A percentile compares a stretch with the other conserved stretches of the same genome.
Evolutionary conservation across 257 asterid genomes (phyloP).

Genomic region (Echium plantagineum): DNA sequence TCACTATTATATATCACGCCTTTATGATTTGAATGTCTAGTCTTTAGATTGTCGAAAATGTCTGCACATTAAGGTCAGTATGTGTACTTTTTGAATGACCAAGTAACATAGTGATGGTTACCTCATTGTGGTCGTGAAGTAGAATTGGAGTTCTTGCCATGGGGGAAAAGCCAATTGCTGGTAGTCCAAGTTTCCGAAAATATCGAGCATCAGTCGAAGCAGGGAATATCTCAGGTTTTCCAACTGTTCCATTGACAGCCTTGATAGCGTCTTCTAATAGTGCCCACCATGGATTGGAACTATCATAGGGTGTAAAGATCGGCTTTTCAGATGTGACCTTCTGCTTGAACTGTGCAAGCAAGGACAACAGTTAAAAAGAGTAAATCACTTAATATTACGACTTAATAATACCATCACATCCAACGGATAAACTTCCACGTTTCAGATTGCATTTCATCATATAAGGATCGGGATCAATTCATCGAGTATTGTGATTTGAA

Average conservation of each 20-base stretch:
- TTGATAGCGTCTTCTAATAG: slow-evolving; percentile 56
- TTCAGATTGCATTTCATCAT: neutral
- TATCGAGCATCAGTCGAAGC: slow-evolving; percentile 92
- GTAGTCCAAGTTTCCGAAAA: slow-evolving; percentile 63
- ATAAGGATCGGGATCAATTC: neutral
- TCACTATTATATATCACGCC: no score
- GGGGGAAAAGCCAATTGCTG: slow-evolving; percentile 95
- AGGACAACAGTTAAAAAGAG: neutral
- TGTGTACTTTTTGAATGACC: neutral
- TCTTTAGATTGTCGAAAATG: neutral
- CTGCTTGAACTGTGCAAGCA: slow-evolving; percentile 57
- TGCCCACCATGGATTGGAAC: slow-evolving; percentile 90
- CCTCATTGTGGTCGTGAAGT: slow-evolving; percentile 98
- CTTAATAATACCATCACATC: no score
- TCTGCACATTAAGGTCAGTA: neutral
- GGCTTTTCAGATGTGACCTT: slow-evolving; percentile 48
- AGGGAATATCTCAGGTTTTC: slow-evolving; percentile 82
- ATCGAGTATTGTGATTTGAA: neutral
- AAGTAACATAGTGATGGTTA: slow-evolving; percentile 12
- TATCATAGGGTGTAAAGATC: slow-evolving; percentile 45
- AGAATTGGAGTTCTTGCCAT: slow-evolving; percentile 95
- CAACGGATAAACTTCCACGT: no score
- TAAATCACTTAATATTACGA: neutral
- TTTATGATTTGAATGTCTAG: neutral
- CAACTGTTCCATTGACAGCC: slow-evolving; percentile 55